Percentiles rank a stretch among this genome's conserved stretches.
Conservation (phyloP, 2,329 filamentous ascomycete species). For the Talaromyces sp. region DNA sequence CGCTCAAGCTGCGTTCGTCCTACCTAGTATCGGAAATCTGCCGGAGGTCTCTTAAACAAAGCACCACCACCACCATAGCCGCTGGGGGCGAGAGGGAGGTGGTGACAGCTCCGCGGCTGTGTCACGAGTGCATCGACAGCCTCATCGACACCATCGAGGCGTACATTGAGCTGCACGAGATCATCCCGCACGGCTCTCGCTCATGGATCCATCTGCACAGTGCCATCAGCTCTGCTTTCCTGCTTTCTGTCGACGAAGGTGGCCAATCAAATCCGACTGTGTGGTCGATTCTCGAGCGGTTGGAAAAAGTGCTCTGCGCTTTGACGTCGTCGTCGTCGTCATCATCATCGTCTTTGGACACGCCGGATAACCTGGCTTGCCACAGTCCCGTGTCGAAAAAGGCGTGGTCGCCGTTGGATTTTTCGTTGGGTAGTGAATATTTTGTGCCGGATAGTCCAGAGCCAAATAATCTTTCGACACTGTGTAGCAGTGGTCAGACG, state of each 20-base stretch:
- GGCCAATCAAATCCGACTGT: conserved; percentile 36
- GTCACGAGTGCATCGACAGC: conserved; percentile 51
- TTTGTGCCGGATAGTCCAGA: not conserved
- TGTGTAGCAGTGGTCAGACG: not conserved
- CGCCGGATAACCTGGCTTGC: not conserved
- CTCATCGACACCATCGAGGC: conserved; percentile 54
- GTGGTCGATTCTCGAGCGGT: conserved; percentile 34
- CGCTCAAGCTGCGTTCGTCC: conserved; percentile 56
- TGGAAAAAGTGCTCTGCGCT: conserved; percentile 41
- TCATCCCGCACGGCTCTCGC: conserved; percentile 38
- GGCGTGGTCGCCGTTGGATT: conserved; percentile 11
- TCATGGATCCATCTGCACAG: conserved; percentile 45
- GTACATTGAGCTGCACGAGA: conserved; percentile 51
- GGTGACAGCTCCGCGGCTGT: conserved; percentile 33
- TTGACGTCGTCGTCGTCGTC: conserved; percentile 22
- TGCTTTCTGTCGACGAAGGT: conserved; percentile 42
- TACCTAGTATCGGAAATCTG: conserved; percentile 60
- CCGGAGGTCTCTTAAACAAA: conserved; percentile 52
- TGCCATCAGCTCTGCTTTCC: conserved; percentile 43
- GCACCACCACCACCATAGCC: conserved; percentile 27
- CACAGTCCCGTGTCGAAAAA: conserved; percentile 10
- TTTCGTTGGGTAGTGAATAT: not conserved
- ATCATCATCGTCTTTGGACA: conserved; percentile 19
- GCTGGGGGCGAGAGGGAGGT: conserved; percentile 29
- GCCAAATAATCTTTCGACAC: not conserved